Conservation (phyloP, 2,329 filamentous ascomycete species). For the Paraphoma chrysanthemicola region DNA sequence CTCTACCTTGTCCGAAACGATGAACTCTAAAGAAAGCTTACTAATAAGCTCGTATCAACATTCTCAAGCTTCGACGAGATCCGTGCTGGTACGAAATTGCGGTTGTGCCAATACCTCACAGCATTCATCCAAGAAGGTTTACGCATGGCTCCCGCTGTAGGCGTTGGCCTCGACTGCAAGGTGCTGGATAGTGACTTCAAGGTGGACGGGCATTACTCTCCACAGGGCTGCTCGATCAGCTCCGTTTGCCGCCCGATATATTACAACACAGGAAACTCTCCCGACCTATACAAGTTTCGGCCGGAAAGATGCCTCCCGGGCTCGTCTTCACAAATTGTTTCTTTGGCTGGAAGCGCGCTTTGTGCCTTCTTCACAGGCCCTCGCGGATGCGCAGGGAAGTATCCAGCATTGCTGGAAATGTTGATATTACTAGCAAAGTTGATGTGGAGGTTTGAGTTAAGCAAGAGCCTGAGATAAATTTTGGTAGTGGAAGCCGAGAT, state of each 20-base stretch:
- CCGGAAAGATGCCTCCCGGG: conserved; percentile 35
- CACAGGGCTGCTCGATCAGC: conserved; percentile 20
- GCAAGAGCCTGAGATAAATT: conserved; percentile 21
- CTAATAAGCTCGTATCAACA: conserved; percentile 21
- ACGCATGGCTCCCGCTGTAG: conserved; percentile 29
- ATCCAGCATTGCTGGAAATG: conserved; percentile 37
- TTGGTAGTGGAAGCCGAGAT: conserved; percentile 27
- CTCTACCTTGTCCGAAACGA: conserved; percentile 29
- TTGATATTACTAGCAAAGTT: conserved; percentile 30
- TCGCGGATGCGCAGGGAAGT: conserved; percentile 41
- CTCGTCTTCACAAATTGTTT: conserved; percentile 19
- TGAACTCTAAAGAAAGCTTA: conserved; percentile 19
- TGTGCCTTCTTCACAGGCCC: conserved; percentile 36
- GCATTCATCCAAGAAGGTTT: conserved; percentile 30
- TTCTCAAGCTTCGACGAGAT: conserved; percentile 29
- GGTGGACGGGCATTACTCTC: conserved; percentile 26
- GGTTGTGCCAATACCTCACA: conserved; percentile 28
- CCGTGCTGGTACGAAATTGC: conserved; percentile 18
- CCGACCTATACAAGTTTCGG: conserved; percentile 29
- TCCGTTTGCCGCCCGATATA: conserved; percentile 21
- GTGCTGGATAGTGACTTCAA: conserved; percentile 28
- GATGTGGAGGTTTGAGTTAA: conserved; percentile 37
- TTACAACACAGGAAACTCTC: conserved; percentile 22
- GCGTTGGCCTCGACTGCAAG: conserved; percentile 24
- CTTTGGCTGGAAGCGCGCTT: conserved; percentile 19